These are phyloP conservation scores for Neurospora africana DNA, from an alignment of 495 filamentous ascomycete genomes.

Conservation along the genomic window DNA sequence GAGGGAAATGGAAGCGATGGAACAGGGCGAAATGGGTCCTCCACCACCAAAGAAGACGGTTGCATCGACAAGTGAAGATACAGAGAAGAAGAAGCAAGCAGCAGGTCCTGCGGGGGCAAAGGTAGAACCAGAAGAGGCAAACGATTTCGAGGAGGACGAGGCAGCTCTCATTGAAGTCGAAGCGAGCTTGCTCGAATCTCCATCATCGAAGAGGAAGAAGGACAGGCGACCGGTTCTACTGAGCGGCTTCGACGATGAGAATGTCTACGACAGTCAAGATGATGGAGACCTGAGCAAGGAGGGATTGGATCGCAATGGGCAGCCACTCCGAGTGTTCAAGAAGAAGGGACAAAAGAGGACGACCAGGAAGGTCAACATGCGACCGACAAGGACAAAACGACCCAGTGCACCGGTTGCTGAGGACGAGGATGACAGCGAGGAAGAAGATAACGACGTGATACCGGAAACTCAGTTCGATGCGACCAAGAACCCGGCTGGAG, in stretches of 20 bases:
- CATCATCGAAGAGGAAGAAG: conserved; percentile 22
- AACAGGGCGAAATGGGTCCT: conserved; percentile 18
- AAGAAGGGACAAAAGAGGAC: conserved; percentile 90
- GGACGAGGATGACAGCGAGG: conserved; percentile 9
- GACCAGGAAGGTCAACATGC: conserved; percentile 69
- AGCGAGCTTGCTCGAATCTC: neutral
- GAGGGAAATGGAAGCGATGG: conserved; percentile 59
- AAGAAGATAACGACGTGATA: conserved; percentile 15
- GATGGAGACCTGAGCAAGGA: conserved; percentile 21
- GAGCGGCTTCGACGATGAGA: conserved; percentile 52
- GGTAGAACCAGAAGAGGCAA: neutral
- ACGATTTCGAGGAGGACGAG: neutral
- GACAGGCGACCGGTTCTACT: conserved; percentile 46
- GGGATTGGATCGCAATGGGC: conserved; percentile 30
- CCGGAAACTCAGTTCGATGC: conserved; percentile 35
- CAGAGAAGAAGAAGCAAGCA: conserved; percentile 7
- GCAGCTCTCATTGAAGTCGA: neutral
- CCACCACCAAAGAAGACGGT: neutral
- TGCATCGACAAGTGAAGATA: neutral
- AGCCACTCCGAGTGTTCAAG: conserved; percentile 58
- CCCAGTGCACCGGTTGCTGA: conserved; percentile 24
- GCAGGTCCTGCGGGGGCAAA: conserved; percentile 11
- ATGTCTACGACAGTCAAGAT: conserved; percentile 37
- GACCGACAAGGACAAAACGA: conserved; percentile 31
- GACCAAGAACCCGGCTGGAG: conserved; percentile 11